Percentiles rank a stretch among this genome's conserved stretches.
Evolutionary conservation across 2,329 filamentous ascomycete species (phyloP).

Genomic region (Hortaea werneckii): DNA sequence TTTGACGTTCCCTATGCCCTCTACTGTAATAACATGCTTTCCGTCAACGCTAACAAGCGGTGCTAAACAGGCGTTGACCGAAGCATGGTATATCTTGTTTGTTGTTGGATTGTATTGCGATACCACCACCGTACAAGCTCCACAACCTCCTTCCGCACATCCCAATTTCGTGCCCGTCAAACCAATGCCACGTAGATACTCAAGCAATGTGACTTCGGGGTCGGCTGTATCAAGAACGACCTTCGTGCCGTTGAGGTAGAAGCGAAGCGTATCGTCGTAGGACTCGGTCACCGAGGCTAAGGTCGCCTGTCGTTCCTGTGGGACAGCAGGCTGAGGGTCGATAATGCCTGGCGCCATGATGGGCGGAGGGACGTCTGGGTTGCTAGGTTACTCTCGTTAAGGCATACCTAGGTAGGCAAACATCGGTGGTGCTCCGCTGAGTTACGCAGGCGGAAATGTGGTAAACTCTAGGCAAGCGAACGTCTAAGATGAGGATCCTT

Average conservation of each 20-base stretch:
- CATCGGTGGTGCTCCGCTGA: neutral
- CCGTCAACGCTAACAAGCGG: slow-evolving; percentile 88
- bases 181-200: slow-evolving; percentile 86
- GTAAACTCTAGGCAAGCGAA: neutral
- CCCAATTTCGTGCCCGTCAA: slow-evolving; percentile 93
- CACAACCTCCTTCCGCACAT: slow-evolving; percentile 92
- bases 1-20: slow-evolving; percentile 85
- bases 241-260: slow-evolving; percentile 90
- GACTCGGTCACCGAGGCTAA: slow-evolving; percentile 57
- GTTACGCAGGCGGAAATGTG: neutral
- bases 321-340: slow-evolving; percentile 35
- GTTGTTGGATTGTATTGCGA: slow-evolving; percentile 91
- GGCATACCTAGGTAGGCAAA: neutral
- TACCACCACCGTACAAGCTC: slow-evolving; percentile 90
- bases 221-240: slow-evolving; percentile 79
- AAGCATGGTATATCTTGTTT: slow-evolving; percentile 87
- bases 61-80: slow-evolving; percentile 89
- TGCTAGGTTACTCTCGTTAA: neutral
- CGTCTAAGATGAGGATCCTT: neutral
- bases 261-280: slow-evolving; percentile 80
- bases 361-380: neutral
- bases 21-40: slow-evolving; percentile 95
- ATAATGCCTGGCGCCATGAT: slow-evolving; percentile 50
- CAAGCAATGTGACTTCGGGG: slow-evolving; percentile 81
- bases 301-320: slow-evolving; percentile 33